Evolutionary conservation across 768 basidiomycete genomes (phyloP).

Genomic region (Boletus huronensis): DNA sequence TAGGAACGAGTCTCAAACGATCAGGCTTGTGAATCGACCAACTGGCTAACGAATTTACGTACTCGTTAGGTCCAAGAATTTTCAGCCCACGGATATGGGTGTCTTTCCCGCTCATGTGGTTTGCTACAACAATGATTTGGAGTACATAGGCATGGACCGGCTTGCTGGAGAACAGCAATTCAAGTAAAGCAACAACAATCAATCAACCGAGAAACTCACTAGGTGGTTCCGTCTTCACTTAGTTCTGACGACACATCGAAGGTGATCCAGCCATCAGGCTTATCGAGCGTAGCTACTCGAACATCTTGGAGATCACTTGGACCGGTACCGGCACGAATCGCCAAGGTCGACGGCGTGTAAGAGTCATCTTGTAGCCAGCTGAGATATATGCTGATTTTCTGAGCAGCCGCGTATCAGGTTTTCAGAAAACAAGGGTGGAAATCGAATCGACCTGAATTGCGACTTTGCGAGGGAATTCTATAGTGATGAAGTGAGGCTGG

Average conservation of each 20-base stretch:
- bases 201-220: slow-evolving; percentile 46
- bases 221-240: slow-evolving; percentile 73
- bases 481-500: slow-evolving; percentile 93
- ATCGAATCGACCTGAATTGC: slow-evolving; percentile 66
- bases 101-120: slow-evolving; percentile 98
- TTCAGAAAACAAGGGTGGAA: not conserved
- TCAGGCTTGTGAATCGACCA: not conserved
- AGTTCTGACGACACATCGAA: slow-evolving; percentile 80
- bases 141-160: slow-evolving; percentile 87
- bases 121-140: slow-evolving; percentile 85
- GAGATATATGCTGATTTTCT: slow-evolving; percentile 88
- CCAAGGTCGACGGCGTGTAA: slow-evolving; percentile 90
- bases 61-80: slow-evolving; percentile 87
- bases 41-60: slow-evolving; percentile 16
- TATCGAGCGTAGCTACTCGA: slow-evolving; percentile 76
- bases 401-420: slow-evolving; percentile 2
- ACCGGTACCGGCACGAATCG: slow-evolving; percentile 89
- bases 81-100: slow-evolving; percentile 92
- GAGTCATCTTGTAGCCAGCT: slow-evolving; percentile 88
- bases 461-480: slow-evolving; percentile 89
- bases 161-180: slow-evolving; percentile 47
- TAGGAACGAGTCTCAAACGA: not conserved
- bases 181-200: not conserved
- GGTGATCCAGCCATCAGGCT: slow-evolving; percentile 93
- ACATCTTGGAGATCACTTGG: slow-evolving; percentile 92